A percentile compares a stretch with the other conserved stretches of the same genome.
phyloP scores from a whole-genome alignment of 805 yeast genomes.

The Saturnispora quitensis region DNA sequence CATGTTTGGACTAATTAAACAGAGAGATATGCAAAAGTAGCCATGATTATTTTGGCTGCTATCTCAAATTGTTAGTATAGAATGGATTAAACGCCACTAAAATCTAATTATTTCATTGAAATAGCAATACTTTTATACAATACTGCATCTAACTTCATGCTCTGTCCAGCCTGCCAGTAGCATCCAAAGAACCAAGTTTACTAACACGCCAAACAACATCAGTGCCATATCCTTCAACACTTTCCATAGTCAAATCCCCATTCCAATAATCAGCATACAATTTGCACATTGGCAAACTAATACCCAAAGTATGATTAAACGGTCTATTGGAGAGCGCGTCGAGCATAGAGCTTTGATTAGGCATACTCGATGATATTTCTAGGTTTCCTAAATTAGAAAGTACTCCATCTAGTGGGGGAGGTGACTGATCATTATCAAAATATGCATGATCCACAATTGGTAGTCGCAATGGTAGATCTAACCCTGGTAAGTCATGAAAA shows the following conservation, averaged over 20 bases:
- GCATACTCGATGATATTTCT: conserved; percentile 21
- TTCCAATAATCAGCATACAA: conserved; percentile 97
- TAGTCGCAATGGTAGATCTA: conserved; percentile 30
- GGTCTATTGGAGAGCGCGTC: conserved; percentile 62
- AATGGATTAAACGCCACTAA: too few relatives aligned
- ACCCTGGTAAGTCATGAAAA: conserved; percentile 63
- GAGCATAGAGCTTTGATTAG: conserved; percentile 40
- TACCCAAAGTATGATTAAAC: conserved; percentile 65
- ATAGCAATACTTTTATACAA: background rate
- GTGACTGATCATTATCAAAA: conserved; percentile 1
- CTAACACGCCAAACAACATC: conserved; percentile 77
- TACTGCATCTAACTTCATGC: conserved; percentile 29
- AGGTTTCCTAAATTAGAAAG: conserved; percentile 25
- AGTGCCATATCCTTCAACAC: conserved; percentile 85
- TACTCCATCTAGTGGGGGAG: conserved; percentile 18
- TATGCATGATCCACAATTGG: conserved; percentile 18
- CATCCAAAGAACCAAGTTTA: conserved; percentile 62
- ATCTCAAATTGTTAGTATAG: too few relatives aligned
- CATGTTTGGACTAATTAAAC: too few relatives aligned
- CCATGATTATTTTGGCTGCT: too few relatives aligned
- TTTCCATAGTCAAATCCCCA: conserved; percentile 74
- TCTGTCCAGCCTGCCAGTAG: conserved; percentile 59
- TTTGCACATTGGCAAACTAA: conserved; percentile 87
- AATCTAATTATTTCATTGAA: too few relatives aligned
- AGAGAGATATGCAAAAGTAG: too few relatives aligned